Evolutionary conservation across 306 rosid species (phyloP), one percentile per base, ranked within the genome.

Genomic region (Vigna radiata): DNA sequence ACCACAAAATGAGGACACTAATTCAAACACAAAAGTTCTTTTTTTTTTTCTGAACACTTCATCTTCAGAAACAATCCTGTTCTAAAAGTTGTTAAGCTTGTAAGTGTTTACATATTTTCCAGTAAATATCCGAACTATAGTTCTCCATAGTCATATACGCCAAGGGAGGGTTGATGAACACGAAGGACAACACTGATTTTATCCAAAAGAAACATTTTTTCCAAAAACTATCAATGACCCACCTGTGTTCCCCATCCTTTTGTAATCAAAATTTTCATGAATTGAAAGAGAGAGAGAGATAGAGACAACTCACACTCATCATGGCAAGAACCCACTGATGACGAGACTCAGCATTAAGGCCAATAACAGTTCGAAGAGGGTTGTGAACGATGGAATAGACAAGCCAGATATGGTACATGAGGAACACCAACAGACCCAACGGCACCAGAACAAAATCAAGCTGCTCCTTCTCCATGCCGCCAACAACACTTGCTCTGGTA

Each of bases 291-390:
- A 31, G 2, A 66, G 23, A 18, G 8, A 44, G 5, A 27, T 4
- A 18, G 63, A 73, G 61, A 6, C 4, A 29, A 90, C 96, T 86
- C 52, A 91, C 98, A 59, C 49, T 49, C 98, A 91, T 93, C 88
- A 91, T 85, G 82, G 78, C 75, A 15, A 73, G 66, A 82, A 87
- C 94, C 98, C 98, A 94, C 18, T 91, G 97, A 48, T 70, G 91
- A 54, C 94, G 97, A 80, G 92, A 78, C 75, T 87, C 85, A 0
- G 96, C 91, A 50, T 93, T 91, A 44, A 91, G 79, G 36, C 96
- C 98, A 63, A 94, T 87, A 49, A 91, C 97, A 33, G 98, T 91
- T 76, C 86, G 82, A 61, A 39, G 73, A 73, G 97, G 96, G 52
- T 72, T 72, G 25, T 83, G 77, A 2, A 29, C 19, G 0, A 93